Evolutionary conservation across 371 early-diverging fungal genomes (phyloP), one percentile per base, ranked within the genome.

Genomic region (Parasitella parasitica): DNA sequence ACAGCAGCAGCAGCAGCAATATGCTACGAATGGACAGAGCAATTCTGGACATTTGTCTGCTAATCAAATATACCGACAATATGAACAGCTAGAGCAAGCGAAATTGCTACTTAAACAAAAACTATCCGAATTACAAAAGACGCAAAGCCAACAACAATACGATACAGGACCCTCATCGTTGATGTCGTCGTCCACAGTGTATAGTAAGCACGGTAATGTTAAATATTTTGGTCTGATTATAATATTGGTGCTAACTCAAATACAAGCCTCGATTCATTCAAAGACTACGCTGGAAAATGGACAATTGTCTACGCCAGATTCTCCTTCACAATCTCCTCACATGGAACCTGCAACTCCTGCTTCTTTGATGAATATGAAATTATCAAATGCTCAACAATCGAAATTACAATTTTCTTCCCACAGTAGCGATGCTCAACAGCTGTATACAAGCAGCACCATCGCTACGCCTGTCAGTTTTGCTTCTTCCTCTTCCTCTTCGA

Each of bases 281-380:
- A 22, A 20, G 20, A 24, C 46, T 24, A 46, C 38, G 43, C 20
- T 28, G 35, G 43, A 43, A 6, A 9, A 37, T 32, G 22, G 20
- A 2, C 24, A 34, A 30, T 37, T 59, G 41, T 59, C 59, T 15
- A 51, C 30, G 11, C 59, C 59, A 27, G 52, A 22, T 32, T 60
- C 60, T 12, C 60, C 60, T 11, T 39, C 36, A 2, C 35, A 51
- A n/a, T 64, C 64, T 1, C 53, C 64, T 46, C 51, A 49, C 4
- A 38, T 85, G 41, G 84, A 80, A 30, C 89, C 86, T 24, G 85
- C 83, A 6, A 91, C 88, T 0, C 88, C 87, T 13, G 80, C 84
- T 0, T 86, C 86, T 9, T 59, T 89, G 34, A 87, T 88, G 87
- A 80, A 82, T 30, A 66, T 71, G 57, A 78, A 70, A 20, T 65